Evolutionary conservation across 108 stramenopile genomes (phyloP).

Genomic region (Tribonema minus): DNA sequence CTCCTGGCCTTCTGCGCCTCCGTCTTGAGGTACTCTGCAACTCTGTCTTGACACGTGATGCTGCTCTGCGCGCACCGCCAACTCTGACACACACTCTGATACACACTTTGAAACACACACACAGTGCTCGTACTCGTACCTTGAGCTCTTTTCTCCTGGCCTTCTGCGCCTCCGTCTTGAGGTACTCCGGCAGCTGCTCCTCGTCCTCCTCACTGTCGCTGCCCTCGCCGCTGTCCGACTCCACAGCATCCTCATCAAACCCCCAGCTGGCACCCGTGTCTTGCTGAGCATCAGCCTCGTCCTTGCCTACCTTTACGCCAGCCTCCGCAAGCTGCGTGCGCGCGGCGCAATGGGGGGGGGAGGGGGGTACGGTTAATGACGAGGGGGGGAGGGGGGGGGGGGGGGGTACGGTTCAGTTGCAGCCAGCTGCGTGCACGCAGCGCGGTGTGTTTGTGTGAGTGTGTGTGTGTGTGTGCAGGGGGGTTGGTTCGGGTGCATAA

Average conservation of each 20-base stretch:
- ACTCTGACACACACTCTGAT: conserved; percentile 15
- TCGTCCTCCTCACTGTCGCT: conserved; percentile 1
- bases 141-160: not conserved
- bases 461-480: too few relatives aligned
- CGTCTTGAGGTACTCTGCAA: conserved; percentile 41
- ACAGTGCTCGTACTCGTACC: too few relatives aligned
- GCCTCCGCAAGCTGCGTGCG: conserved; percentile 19
- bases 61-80: too few relatives aligned
- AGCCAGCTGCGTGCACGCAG: too few relatives aligned
- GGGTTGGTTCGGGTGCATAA: too few relatives aligned
- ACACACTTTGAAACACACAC: conserved; percentile 14
- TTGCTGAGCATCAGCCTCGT: not conserved
- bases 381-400: too few relatives aligned
- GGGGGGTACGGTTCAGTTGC: too few relatives aligned
- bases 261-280: conserved; percentile 38
- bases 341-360: not conserved
- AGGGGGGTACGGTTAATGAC: not conserved
- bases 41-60: too few relatives aligned
- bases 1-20: conserved; percentile 14
- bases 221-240: conserved; percentile 23
- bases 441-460: too few relatives aligned
- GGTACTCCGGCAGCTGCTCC: conserved; percentile 39
- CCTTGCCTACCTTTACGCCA: not conserved
- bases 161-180: conserved; percentile 29
- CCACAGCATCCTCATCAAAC: conserved; percentile 42